phyloP scores from a whole-genome alignment of 2,329 filamentous ascomycete genomes.

The Sclerotinia sclerotiorum region DNA sequence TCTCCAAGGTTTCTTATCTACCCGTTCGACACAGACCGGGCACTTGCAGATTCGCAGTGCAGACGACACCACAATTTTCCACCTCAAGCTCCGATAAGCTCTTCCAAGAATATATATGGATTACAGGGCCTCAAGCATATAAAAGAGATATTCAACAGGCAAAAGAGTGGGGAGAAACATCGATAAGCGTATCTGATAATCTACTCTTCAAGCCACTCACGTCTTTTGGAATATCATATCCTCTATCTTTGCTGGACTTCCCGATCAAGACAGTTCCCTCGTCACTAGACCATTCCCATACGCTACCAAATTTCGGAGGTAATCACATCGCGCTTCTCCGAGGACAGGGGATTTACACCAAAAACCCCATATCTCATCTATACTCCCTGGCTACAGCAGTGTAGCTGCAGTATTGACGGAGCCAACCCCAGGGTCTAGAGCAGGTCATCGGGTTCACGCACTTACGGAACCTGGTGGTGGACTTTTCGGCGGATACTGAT shows the following conservation, averaged over 20 bases:
- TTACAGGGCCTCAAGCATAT: constrained; percentile 14
- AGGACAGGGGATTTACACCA: constrained; percentile 30
- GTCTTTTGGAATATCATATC: constrained; percentile 14
- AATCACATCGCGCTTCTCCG: constrained; percentile 33
- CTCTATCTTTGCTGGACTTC: constrained; percentile 11
- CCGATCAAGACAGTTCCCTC: constrained; percentile 18
- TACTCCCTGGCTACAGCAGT: constrained; percentile 28
- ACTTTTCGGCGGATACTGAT: constrained; percentile 10
- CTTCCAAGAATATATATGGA: constrained; percentile 4
- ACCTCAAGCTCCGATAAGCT: constrained; percentile 22
- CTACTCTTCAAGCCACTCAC: constrained; percentile 13
- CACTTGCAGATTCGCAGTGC: constrained; percentile 21
- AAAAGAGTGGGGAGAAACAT: constrained; percentile 20
- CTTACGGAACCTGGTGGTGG: constrained; percentile 29
- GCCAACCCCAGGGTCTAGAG: constrained; percentile 32
- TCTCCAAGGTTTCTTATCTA: constrained; percentile 25
- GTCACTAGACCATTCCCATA: neutral
- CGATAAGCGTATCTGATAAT: constrained; percentile 17
- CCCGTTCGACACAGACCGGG: constrained; percentile 17
- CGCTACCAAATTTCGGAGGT: constrained; percentile 21
- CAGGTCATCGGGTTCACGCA: constrained; percentile 35
- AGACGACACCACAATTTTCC: constrained; percentile 24
- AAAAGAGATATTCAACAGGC: constrained; percentile 15
- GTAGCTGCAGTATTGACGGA: constrained; percentile 34
- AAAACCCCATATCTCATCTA: constrained; percentile 27